Conservation (phyloP, 495 filamentous ascomycete species). For the Neurospora sp. region DNA sequence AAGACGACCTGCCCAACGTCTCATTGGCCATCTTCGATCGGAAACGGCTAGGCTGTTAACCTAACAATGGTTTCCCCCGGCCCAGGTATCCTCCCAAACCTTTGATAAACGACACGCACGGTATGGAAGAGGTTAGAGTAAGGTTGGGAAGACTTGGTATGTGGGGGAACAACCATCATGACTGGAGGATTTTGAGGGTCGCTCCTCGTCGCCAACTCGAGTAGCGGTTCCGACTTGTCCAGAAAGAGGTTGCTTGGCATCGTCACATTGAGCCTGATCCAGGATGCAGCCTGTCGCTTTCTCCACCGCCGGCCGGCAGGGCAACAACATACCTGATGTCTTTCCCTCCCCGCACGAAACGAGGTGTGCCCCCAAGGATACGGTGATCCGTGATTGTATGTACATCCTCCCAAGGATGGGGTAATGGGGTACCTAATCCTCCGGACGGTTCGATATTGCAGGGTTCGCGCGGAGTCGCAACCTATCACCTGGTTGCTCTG, state of each 20-base stretch:
- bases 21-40: background rate
- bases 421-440: background rate
- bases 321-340: background rate
- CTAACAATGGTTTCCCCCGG: background rate
- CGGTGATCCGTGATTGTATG: background rate
- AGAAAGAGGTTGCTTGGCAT: background rate
- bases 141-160: background rate
- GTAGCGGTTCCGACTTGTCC: background rate
- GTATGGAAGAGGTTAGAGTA: background rate
- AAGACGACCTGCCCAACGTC: too few relatives aligned
- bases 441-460: background rate
- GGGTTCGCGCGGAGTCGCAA: background rate
- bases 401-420: background rate
- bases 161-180: background rate
- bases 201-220: background rate
- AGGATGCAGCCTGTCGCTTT: background rate
- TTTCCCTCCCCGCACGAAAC: background rate
- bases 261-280: background rate
- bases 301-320: background rate
- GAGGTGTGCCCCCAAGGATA: background rate
- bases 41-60: background rate
- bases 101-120: background rate
- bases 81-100: background rate
- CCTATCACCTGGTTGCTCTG: background rate
- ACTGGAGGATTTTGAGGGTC: background rate